Conservation (phyloP, 257 asterid species). For the Capsicum pubescens region DNA sequence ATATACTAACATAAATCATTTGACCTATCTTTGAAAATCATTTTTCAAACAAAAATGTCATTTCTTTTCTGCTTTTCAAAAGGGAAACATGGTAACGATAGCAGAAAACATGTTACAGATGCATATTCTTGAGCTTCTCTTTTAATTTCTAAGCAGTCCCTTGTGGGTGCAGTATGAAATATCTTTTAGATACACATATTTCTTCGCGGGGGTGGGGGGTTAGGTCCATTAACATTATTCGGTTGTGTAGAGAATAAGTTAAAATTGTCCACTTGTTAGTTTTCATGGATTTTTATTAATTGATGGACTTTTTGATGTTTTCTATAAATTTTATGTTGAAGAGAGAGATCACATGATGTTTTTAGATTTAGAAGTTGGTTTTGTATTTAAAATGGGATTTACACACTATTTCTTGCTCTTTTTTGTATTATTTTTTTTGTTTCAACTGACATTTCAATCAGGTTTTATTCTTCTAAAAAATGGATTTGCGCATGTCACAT, state of each 20-base stretch:
- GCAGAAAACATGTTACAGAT: too few relatives aligned
- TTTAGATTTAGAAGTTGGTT: conserved; percentile 14
- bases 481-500: neutral
- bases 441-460: neutral
- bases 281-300: neutral
- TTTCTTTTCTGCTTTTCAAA: too few relatives aligned
- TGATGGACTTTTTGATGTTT: neutral
- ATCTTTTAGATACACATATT: too few relatives aligned
- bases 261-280: neutral
- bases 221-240: conserved; percentile 62
- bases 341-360: conserved; percentile 1
- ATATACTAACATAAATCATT: too few relatives aligned
- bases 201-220: too few relatives aligned
- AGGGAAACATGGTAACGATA: too few relatives aligned
- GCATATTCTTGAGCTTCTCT: too few relatives aligned
- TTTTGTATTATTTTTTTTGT: neutral
- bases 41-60: too few relatives aligned
- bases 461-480: neutral
- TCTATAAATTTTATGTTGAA: neutral
- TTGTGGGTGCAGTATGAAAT: too few relatives aligned
- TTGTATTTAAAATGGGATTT: conserved; percentile 22
- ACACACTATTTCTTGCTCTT: conserved; percentile 5
- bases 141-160: too few relatives aligned
- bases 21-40: too few relatives aligned
- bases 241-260: conserved; percentile 86